Evolutionary conservation across 371 early-diverging fungal genomes (phyloP), one percentile per base, ranked within the genome.

Genomic region (Syncephalastrum contaminatum): DNA sequence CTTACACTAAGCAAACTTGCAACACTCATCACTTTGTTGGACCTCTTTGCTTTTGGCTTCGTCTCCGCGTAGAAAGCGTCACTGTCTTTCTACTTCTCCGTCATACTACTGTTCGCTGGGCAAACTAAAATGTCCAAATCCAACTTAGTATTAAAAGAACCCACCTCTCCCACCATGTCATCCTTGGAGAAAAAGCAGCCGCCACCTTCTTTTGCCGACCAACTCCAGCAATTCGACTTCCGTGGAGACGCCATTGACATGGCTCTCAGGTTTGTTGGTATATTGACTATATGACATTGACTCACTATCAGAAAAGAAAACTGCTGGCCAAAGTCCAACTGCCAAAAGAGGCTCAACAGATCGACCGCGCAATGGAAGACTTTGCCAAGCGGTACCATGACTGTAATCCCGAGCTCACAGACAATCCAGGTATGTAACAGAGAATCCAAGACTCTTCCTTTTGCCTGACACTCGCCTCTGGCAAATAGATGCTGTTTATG

Each of bases 291-390:
- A 36, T 46, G 14, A 5, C n/a, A n/a, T 0, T 40, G n/a, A 10
- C n/a, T 36, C 5, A 19, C 10, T 36, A 40, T 16, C 16, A 43
- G 44, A 20, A 51, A 59, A 87, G 92, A 56, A 88, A 87, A 70
- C 77, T 93, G 41, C 69, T 93, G 45, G 75, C 84, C 47, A 79
- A 83, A 60, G 90, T 93, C 43, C 77, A 83, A 53, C 78, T 97
- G 39, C 93, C 94, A 4, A 89, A 90, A 53, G 97, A 97, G 70
- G 81, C 89, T 30, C 95, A 95, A 70, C 88, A 94, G 58, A 95
- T 95, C 54, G 94, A 96, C 58, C 82, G 96, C 16, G 87, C 96
- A 15, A 76, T 97, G 58, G 85, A 83, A 43, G 82, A 86, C 4
- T 97, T 95, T 82, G 88, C 91, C 22, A 76, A 75, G 58, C 78